Conservation (phyloP, 1,284 basidiomycete species). For the Gastroboletus turbinatus region DNA sequence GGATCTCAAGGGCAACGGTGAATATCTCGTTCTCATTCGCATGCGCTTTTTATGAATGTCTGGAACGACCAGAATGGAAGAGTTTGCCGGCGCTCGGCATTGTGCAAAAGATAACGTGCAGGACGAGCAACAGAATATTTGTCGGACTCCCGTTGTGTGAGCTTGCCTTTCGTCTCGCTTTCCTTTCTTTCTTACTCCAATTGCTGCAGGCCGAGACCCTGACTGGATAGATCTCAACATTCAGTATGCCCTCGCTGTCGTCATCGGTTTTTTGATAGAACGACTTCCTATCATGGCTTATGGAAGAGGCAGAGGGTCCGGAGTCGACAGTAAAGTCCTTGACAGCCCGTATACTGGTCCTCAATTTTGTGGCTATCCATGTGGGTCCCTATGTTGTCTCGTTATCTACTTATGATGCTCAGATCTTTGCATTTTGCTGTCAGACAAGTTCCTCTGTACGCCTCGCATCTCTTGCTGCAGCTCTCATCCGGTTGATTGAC, state of each 20-base stretch:
- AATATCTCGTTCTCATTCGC: not conserved
- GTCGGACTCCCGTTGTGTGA: conserved; percentile 43
- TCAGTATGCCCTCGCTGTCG: conserved; percentile 32
- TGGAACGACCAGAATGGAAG: conserved; percentile 32
- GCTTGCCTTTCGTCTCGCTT: not conserved
- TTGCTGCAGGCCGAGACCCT: conserved; percentile 39
- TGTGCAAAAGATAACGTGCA: conserved; percentile 29
- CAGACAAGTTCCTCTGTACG: conserved; percentile 21
- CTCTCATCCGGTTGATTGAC: not conserved
- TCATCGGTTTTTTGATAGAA: not conserved
- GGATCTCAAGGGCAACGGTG: not conserved
- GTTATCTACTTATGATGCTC: not conserved
- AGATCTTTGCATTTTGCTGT: not conserved
- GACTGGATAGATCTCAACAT: conserved; percentile 16
- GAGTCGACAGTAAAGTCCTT: conserved; percentile 26
- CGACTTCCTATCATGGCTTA: not conserved
- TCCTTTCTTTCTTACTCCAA: not conserved
- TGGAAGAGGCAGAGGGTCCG: not conserved
- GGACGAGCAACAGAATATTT: conserved; percentile 39
- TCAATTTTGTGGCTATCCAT: conserved; percentile 45
- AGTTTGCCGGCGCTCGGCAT: conserved; percentile 17
- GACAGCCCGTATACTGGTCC: conserved; percentile 32
- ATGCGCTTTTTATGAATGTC: not conserved
- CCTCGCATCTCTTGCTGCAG: not conserved
- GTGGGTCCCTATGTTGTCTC: conserved; percentile 1